Base-by-base conservation (phyloP, 257 asterid species). In the Apocynum venetum region DNA sequence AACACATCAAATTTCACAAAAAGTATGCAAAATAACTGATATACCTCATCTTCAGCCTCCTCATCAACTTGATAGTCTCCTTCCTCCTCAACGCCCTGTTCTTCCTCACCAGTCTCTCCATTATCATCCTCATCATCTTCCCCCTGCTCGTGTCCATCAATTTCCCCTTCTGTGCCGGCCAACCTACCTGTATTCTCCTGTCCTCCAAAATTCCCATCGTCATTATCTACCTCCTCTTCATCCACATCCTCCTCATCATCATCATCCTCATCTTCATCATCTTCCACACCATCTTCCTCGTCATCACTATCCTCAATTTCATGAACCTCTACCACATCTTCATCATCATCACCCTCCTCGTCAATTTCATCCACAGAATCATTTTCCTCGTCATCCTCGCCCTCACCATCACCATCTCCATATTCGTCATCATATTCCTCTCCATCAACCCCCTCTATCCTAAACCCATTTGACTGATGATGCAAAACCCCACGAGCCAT, bases 111-210 rank as follows among this genome's bases (percentile, higher is more conserved):
- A 0, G 93, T 91, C 87, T 93, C 98, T 51, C 98, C 99, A 63
- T 86, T 86, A 79, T 93, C 98, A 63, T 91, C 97, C 2, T 82
- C 91, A 61, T 83, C 98, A 78, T 90, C 96, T 76, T 94, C 98
- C 6, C 96, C 98, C 63, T 91, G 97, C 85, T 94, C 97, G 71
- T 95, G 98, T 67, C 92, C 99, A 89, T 95, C 99, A 79, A 95
- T 93, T 83, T 93, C 97, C 36, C 97, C 96, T 81, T 90, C 97
- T 0, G 89, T 78, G 80, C 92, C 83, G 10, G 84, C 71, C 80
- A 89, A 82, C 86, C 96, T 85, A 70, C 94, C 89, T 13, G 88
- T 85, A 81, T 88, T 88, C 79, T 56, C 92, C 1, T 90, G 94
- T 72, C 84, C 96, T 46, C 69, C 92, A 1, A 83, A 19, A 84